Evolutionary conservation across 2,329 filamentous ascomycete species (phyloP).

Genomic region (Cladophialophora exuberans): DNA sequence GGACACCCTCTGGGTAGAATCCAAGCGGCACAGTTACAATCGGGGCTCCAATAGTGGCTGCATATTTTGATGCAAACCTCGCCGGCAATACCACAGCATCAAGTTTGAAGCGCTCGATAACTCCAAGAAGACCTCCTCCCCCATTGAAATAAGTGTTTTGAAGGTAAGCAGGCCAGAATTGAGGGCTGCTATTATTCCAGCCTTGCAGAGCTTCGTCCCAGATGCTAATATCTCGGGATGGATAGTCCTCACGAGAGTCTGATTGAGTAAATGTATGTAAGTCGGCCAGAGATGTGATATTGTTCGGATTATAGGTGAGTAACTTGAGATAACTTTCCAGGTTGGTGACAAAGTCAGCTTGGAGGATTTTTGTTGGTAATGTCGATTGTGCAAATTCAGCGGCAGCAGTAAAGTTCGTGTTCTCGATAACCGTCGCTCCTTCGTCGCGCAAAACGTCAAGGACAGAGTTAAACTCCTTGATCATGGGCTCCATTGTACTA

Average conservation of each 20-base stretch:
- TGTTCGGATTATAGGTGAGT: slow-evolving; percentile 61
- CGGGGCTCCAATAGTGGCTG: neutral
- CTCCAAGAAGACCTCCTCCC: neutral
- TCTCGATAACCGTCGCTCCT: slow-evolving; percentile 62
- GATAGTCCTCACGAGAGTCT: slow-evolving; percentile 59
- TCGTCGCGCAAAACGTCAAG: slow-evolving; percentile 56
- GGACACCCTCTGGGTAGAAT: neutral
- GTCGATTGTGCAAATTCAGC: slow-evolving; percentile 37
- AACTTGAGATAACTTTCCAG: slow-evolving; percentile 59
- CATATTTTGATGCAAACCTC: neutral
- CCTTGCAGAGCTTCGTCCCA: slow-evolving; percentile 58
- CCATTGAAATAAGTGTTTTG: neutral
- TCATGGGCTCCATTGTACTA: slow-evolving; percentile 42
- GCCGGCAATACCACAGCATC: neutral
- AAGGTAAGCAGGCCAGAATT: slow-evolving; percentile 5
- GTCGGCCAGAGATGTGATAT: slow-evolving; percentile 55
- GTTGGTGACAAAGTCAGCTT: slow-evolving; percentile 62
- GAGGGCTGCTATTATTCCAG: slow-evolving; percentile 2
- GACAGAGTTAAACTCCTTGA: slow-evolving; percentile 59
- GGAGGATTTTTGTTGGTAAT: slow-evolving; percentile 47
- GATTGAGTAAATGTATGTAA: slow-evolving; percentile 59
- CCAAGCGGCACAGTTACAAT: neutral
- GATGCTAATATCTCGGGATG: slow-evolving; percentile 58
- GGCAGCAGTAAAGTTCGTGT: slow-evolving; percentile 61
- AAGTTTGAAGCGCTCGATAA: neutral